Conservation (phyloP, 495 filamentous ascomycete species). For the Podospora appendiculata region DNA sequence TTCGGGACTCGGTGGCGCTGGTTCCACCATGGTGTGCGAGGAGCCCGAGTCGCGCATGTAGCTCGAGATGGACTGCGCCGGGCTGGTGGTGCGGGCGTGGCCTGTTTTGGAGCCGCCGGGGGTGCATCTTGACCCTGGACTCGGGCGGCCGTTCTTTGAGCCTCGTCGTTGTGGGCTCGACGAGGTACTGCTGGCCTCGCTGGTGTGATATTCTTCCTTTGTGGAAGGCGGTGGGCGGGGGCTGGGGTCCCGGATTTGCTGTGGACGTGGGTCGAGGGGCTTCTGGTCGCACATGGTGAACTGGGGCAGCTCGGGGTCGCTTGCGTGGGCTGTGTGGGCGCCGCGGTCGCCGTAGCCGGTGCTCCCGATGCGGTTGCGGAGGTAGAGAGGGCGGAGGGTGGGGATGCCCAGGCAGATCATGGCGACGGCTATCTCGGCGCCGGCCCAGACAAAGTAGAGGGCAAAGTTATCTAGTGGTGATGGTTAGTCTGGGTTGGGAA, state of each 20-base stretch:
- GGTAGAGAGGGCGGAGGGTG: slow-evolving; percentile 29
- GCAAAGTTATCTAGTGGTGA: slow-evolving; percentile 27
- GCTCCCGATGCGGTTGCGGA: slow-evolving; percentile 17
- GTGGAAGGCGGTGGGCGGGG: no score
- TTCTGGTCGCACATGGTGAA: slow-evolving; percentile 23
- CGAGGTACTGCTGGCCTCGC: no score
- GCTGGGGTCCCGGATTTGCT: neutral
- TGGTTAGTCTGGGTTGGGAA: no score
- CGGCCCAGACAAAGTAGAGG: slow-evolving; percentile 32
- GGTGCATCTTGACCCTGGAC: no score
- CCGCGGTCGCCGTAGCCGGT: slow-evolving; percentile 10
- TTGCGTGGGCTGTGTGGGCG: slow-evolving; percentile 7
- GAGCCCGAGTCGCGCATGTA: slow-evolving; percentile 16
- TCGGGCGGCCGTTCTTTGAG: neutral
- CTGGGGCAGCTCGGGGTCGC: slow-evolving; percentile 17
- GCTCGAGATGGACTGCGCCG: neutral
- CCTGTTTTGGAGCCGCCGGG: no score
- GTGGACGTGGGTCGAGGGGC: neutral
- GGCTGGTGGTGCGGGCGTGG: no score
- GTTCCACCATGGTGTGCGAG: slow-evolving; percentile 16
- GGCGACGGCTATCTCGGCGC: slow-evolving; percentile 31
- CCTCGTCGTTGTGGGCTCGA: neutral
- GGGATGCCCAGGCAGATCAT: slow-evolving; percentile 34
- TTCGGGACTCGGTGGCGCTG: slow-evolving; percentile 1
- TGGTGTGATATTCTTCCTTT: no score